Evolutionary conservation across 306 rosid genomes (phyloP).

Genomic region (Castanea crenata): DNA sequence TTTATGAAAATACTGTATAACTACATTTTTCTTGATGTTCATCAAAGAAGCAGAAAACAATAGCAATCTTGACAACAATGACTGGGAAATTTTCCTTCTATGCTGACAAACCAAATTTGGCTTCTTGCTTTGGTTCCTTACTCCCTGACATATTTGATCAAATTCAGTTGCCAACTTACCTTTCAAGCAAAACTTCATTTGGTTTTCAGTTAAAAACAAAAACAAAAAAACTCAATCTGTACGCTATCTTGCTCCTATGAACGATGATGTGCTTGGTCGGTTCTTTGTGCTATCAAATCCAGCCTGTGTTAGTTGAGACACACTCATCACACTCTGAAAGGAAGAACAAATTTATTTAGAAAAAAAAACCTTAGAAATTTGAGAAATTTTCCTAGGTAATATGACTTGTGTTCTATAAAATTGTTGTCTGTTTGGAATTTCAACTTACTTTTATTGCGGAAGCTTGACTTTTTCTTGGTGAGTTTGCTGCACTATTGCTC

Average conservation of each 20-base stretch:
- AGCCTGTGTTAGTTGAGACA: constrained; percentile 20
- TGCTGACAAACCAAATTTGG: not conserved
- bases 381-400: not conserved
- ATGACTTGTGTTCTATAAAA: not conserved
- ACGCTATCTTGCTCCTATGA: constrained; percentile 11
- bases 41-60: not conserved
- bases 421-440: not conserved
- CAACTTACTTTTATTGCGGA: constrained; percentile 44
- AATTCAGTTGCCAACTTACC: not conserved
- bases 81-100: not conserved
- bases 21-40: not conserved
- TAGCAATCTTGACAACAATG: not conserved
- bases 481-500: not conserved
- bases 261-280: constrained; percentile 37
- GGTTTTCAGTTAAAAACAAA: not conserved
- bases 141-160: not conserved
- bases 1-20: not conserved
- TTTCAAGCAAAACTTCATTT: not conserved
- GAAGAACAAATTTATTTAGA: not conserved
- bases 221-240: not conserved
- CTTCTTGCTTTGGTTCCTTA: not conserved
- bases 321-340: constrained; percentile 43
- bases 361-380: not conserved
- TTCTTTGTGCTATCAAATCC: constrained; percentile 36
- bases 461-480: constrained; percentile 5